These are phyloP conservation scores for Cocos nucifera DNA, from an alignment of 176 grass and related monocot species.

Conservation along the genomic window DNA sequence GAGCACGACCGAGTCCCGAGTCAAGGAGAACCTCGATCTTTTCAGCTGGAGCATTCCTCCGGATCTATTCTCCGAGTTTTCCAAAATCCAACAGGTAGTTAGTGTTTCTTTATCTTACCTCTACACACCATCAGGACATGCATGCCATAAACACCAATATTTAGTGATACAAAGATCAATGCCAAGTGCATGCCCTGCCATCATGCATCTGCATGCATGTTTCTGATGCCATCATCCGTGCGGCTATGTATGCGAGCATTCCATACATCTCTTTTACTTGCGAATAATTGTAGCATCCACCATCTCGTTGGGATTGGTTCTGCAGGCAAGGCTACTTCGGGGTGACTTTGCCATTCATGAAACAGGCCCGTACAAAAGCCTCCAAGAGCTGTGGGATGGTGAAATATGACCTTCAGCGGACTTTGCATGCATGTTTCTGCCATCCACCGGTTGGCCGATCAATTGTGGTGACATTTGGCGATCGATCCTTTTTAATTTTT, in stretches of 20 bases:
- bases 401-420: slow-evolving; percentile 24
- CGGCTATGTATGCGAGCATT: neutral
- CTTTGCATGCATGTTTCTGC: too few relatives aligned
- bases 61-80: slow-evolving; percentile 31
- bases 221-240: too few relatives aligned
- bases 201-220: too few relatives aligned
- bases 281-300: neutral
- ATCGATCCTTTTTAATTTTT: too few relatives aligned
- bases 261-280: neutral
- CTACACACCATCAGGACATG: too few relatives aligned
- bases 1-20: slow-evolving; percentile 40
- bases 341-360: slow-evolving; percentile 26
- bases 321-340: slow-evolving; percentile 38
- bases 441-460: too few relatives aligned
- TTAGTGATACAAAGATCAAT: too few relatives aligned
- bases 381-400: slow-evolving; percentile 54
- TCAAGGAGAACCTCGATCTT: slow-evolving; percentile 44
- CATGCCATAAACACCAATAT: too few relatives aligned
- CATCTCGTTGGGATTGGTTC: slow-evolving; percentile 1
- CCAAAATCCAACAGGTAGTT: slow-evolving; percentile 49
- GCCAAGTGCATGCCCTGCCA: too few relatives aligned
- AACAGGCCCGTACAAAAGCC: slow-evolving; percentile 35
- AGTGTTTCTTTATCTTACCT: too few relatives aligned
- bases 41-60: slow-evolving; percentile 56
- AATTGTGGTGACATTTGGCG: too few relatives aligned